Evolutionary conservation across 2,329 filamentous ascomycete species (phyloP), one percentile per base, ranked within the genome.

Genomic region (Calonectria leucothoes): DNA sequence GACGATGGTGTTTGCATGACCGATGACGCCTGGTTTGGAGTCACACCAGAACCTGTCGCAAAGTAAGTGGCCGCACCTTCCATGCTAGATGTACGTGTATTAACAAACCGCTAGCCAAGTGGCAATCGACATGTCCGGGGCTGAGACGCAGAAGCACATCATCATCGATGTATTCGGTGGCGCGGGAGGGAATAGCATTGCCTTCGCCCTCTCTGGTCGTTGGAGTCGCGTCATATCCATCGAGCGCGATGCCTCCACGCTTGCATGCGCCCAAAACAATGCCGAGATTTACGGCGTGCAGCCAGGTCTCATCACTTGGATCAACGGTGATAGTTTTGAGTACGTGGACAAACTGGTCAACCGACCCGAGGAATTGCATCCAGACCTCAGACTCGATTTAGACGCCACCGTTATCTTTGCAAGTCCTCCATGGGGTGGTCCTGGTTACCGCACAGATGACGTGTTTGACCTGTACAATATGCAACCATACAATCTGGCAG

Each of bases 21-120:
- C 0, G 93, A 98, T 82, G 93, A 96, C 85, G 94, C 95, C 68
- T 99, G 97, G 97, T 99, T 97, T 83, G 97, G 96, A 69, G 96
- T 98, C 10, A 99, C 97, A 0, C 96, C 97, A 17, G 96, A 99
- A 83, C 94, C 94, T 6, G 91, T 99, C 33, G 97, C 97, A 73
- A 92, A 89, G 94, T 97, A 87, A 80, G 88, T 42, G 10, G 14
- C 71, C 65, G 51, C 51, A 33, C 55, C 37, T 51, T 59, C 52
- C 37, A 66, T 10, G 4, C 20, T 23, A 17, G 27, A 70, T 63
- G 66, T 68, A 65, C 67, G 11, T 23, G 15, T 10, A 1, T 3
- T 76, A 66, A 75, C 52, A 12, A 4, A 23, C n/a, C 10, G 49
- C 29, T 75, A 93, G 94, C 72, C 92, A 93, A 85, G 95, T 98